Percentiles rank a stretch among this genome's conserved stretches.
Evolutionary conservation across 495 filamentous ascomycete species (phyloP).

Genomic region (Margaritispora aquatica): DNA sequence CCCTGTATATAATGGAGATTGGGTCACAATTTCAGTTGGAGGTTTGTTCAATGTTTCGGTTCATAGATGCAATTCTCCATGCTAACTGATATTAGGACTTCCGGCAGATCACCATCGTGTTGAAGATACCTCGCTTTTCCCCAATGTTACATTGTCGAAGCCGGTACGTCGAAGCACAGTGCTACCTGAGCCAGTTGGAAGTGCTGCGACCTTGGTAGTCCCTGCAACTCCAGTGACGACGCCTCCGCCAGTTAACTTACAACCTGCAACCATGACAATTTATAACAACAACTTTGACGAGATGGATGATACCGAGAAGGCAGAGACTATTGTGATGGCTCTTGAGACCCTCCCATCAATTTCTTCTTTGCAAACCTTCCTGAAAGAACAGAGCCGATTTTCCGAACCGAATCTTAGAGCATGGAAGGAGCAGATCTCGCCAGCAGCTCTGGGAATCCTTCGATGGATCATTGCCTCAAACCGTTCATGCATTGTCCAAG

Average conservation of each 20-base stretch:
- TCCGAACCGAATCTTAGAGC: constrained; percentile 39
- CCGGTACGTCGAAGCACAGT: background rate
- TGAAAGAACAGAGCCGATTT: constrained; percentile 34
- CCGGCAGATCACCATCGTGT: constrained; percentile 18
- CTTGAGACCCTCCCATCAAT: constrained; percentile 66
- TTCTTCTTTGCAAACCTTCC: constrained; percentile 52
- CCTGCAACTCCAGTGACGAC: constrained; percentile 16
- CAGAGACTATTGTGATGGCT: constrained; percentile 46
- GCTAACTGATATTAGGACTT: constrained; percentile 5
- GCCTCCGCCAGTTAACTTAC: constrained; percentile 5
- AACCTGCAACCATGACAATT: constrained; percentile 21
- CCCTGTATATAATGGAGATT: constrained; percentile 46
- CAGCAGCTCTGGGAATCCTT: constrained; percentile 60
- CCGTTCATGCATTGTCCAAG: constrained; percentile 75
- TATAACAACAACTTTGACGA: constrained; percentile 48
- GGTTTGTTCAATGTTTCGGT: constrained; percentile 9
- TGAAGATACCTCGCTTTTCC: constrained; percentile 18
- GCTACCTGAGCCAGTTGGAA: background rate
- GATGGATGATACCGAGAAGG: constrained; percentile 41
- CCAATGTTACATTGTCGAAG: constrained; percentile 17
- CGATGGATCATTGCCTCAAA: constrained; percentile 93
- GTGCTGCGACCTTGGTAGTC: background rate
- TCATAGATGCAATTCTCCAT: too few relatives aligned
- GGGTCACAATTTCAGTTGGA: constrained; percentile 43
- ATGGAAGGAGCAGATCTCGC: constrained; percentile 60